Evolutionary conservation across 306 rosid species (phyloP).

Genomic region (Castanopsis chinensis): DNA sequence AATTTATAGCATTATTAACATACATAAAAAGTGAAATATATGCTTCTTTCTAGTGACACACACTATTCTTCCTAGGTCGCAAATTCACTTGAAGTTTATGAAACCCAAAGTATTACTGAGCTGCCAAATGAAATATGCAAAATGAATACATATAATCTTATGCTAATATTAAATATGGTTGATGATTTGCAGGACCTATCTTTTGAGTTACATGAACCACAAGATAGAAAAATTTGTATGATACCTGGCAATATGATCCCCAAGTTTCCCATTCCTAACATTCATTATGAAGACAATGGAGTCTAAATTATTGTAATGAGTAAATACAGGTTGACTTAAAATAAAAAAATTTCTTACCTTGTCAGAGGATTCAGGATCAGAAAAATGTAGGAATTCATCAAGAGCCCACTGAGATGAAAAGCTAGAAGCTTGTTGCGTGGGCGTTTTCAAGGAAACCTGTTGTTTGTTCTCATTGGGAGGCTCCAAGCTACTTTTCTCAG

Average conservation of each 20-base stretch:
- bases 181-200: background rate
- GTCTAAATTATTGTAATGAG: background rate
- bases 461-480: conserved; percentile 59
- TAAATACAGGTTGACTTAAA: background rate
- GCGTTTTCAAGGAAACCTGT: conserved; percentile 40
- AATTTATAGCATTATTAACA: background rate
- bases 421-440: conserved; percentile 55
- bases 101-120: too few species aligned
- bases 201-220: background rate
- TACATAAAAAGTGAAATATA: background rate
- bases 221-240: background rate
- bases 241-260: background rate
- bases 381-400: conserved; percentile 73
- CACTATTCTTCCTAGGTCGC: too few species aligned
- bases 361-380: conserved; percentile 66
- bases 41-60: background rate
- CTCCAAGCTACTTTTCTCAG: conserved; percentile 48
- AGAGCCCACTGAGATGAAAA: conserved; percentile 74
- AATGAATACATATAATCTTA: background rate
- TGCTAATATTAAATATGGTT: background rate
- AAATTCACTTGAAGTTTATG: too few species aligned
- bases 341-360: conserved; percentile 41
- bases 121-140: too few species aligned
- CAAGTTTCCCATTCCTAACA: background rate
- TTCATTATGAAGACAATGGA: background rate